These are phyloP conservation scores for Artemisia argyi DNA, from an alignment of 129 eudicot genomes.

Conservation along the genomic window DNA sequence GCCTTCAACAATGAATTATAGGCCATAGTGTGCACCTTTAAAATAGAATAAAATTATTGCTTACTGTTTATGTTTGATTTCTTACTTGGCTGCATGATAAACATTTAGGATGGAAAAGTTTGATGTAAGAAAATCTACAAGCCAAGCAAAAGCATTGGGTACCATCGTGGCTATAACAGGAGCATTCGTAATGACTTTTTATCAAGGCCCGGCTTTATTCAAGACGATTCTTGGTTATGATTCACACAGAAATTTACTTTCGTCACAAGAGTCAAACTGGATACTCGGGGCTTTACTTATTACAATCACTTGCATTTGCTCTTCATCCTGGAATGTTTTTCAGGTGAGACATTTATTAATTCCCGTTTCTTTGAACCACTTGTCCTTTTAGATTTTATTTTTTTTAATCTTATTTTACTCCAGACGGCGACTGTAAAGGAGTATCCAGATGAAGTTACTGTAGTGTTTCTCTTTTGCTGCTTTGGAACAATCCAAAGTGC, in stretches of 20 bases:
- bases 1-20: no score
- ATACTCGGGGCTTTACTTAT: slow-evolving; percentile 54
- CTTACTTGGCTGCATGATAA: neutral
- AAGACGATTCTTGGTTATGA: slow-evolving; percentile 15
- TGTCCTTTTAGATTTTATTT: neutral
- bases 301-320: slow-evolving; percentile 42
- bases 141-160: slow-evolving; percentile 54
- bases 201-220: slow-evolving; percentile 41
- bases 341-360: slow-evolving; percentile 34
- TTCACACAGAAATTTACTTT: slow-evolving; percentile 29
- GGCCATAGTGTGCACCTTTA: no score
- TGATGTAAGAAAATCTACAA: slow-evolving; percentile 38
- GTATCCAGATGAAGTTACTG: slow-evolving; percentile 51
- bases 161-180: slow-evolving; percentile 49
- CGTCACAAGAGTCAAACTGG: slow-evolving; percentile 47
- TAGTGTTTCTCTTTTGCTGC: slow-evolving; percentile 55
- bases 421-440: slow-evolving; percentile 56
- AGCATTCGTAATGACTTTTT: slow-evolving; percentile 50
- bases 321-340: slow-evolving; percentile 52
- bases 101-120: slow-evolving; percentile 44
- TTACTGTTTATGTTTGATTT: neutral
- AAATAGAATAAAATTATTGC: no score
- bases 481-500: slow-evolving; percentile 54
- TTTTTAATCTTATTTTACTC: neutral
- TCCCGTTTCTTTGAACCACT: neutral